Evolutionary conservation across 305 asterid genomes (phyloP).

Genomic region (Solanum hybrid): DNA sequence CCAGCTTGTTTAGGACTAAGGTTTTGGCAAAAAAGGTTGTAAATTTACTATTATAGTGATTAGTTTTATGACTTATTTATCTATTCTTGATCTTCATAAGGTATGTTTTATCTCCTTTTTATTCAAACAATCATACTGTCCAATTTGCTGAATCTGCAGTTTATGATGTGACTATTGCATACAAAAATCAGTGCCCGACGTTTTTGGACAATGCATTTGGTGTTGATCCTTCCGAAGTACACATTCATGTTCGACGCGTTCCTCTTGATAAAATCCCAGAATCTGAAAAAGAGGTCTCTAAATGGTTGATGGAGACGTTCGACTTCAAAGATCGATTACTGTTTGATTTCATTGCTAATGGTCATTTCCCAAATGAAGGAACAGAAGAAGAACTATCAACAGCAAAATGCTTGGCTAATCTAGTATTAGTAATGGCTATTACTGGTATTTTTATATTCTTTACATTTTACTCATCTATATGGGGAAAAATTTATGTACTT

Average conservation of each 20-base stretch:
- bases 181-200: constrained; percentile 52
- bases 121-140: background rate
- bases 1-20: background rate
- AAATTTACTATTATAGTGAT: background rate
- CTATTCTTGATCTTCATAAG: background rate
- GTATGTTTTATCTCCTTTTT: background rate
- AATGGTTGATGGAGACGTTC: constrained; percentile 44
- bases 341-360: constrained; percentile 33
- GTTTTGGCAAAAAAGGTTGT: background rate
- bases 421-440: constrained; percentile 24
- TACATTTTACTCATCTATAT: constrained; percentile 28
- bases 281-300: constrained; percentile 22
- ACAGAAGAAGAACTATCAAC: constrained; percentile 48
- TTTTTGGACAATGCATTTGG: constrained; percentile 64
- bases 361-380: constrained; percentile 49
- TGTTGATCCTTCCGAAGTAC: constrained; percentile 57
- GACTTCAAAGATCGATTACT: constrained; percentile 42
- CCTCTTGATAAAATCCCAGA: constrained; percentile 32
- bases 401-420: constrained; percentile 35
- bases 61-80: background rate
- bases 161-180: constrained; percentile 60
- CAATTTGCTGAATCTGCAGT: constrained; percentile 25
- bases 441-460: constrained; percentile 24
- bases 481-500: constrained; percentile 46
- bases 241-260: constrained; percentile 53